phyloP scores from a whole-genome alignment of 345 rosid species.

The Eucalyptus rudis region DNA sequence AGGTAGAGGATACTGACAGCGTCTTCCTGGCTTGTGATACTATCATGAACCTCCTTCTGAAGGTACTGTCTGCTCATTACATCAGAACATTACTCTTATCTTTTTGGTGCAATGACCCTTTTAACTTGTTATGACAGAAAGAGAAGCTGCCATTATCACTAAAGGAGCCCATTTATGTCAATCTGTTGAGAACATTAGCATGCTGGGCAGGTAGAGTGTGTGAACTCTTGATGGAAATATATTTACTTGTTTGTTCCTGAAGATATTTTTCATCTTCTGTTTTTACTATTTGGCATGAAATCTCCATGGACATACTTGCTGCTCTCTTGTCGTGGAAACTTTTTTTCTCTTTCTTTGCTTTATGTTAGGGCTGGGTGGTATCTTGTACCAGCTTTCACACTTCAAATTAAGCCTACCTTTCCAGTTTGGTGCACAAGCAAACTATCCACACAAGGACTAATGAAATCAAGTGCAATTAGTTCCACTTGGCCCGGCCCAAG shows the following conservation, averaged over 20 bases:
- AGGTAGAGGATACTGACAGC: slow-evolving; percentile 26
- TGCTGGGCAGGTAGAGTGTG: slow-evolving; percentile 51
- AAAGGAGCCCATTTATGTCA: slow-evolving; percentile 19
- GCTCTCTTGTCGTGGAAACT: not conserved
- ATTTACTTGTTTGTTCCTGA: not conserved
- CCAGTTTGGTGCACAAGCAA: not conserved
- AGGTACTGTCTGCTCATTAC: slow-evolving; percentile 28
- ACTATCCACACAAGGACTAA: not conserved
- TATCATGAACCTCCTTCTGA: slow-evolving; percentile 67
- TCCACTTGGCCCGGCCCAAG: not conserved
- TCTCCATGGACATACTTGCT: not conserved
- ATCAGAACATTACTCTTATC: not conserved
- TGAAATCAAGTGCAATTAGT: not conserved
- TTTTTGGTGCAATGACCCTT: not conserved
- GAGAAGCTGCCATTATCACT: slow-evolving; percentile 28
- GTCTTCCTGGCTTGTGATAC: slow-evolving; percentile 84
- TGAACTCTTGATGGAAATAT: not conserved
- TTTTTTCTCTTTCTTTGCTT: not conserved
- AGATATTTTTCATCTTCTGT: not conserved
- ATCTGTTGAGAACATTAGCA: slow-evolving; percentile 51
- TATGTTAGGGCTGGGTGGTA: not conserved
- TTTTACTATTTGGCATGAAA: not conserved
- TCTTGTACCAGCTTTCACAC: not conserved
- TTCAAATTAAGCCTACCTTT: not conserved
- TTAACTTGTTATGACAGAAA: slow-evolving; percentile 11